phyloP scores from a whole-genome alignment of 148 eudicot genomes.

The Chenopodium formosanum region DNA sequence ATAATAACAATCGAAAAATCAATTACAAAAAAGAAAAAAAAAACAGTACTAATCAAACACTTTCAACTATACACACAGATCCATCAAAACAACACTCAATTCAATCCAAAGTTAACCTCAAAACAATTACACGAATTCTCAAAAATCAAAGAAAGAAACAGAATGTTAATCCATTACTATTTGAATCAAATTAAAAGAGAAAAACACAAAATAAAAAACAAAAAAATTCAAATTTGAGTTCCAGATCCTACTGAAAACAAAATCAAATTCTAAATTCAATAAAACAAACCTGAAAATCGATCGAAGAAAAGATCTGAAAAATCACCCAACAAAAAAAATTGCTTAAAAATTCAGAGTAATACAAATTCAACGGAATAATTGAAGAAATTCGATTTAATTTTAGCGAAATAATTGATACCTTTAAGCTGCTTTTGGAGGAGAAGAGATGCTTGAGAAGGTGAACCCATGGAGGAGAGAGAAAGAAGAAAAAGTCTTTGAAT shows the following conservation, averaged over 20 bases:
- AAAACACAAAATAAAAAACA: background rate
- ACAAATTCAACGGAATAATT: no score
- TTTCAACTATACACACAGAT: background rate
- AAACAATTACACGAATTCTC: background rate
- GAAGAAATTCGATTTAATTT: background rate
- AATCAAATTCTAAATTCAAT: background rate
- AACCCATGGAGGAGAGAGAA: no score
- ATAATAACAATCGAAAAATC: background rate
- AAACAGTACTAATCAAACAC: background rate
- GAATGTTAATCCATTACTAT: background rate
- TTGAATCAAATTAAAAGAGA: background rate
- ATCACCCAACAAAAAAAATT: no score
- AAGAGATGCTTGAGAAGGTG: no score
- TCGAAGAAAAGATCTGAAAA: background rate
- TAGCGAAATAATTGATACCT: no score
- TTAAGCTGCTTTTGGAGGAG: no score
- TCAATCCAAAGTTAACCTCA: constrained; percentile 2
- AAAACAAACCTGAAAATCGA: constrained; percentile 25
- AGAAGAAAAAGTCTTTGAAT: no score
- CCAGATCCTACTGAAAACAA: constrained; percentile 11
- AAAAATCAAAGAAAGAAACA: background rate
- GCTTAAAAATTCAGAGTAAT: no score
- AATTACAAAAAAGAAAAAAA: background rate
- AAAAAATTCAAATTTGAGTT: background rate
- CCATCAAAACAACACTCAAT: background rate